phyloP scores from a whole-genome alignment of 1,284 basidiomycete genomes.

The Leccinum angustisporum region DNA sequence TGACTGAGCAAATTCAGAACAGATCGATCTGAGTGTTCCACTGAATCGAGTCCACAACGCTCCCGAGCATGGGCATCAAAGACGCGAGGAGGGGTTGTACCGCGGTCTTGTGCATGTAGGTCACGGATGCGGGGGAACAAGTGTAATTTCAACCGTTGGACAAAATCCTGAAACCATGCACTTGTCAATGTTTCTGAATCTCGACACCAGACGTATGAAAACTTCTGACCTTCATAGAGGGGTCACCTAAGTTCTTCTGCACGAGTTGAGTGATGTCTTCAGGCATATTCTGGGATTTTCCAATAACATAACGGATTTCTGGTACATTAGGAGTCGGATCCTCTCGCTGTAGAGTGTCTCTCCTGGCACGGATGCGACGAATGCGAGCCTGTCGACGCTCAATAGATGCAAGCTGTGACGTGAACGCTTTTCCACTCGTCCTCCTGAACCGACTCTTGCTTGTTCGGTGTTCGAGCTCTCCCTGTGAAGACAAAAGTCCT shows the following conservation, averaged over 20 bases:
- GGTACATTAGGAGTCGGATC: neutral
- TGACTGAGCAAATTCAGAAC: neutral
- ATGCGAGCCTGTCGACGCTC: neutral
- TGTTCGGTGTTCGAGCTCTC: neutral
- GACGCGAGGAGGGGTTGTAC: neutral
- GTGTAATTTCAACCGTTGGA: neutral
- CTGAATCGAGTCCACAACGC: neutral
- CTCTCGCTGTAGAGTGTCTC: neutral
- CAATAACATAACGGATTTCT: neutral
- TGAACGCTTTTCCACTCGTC: neutral
- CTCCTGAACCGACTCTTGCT: neutral
- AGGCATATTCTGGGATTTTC: neutral
- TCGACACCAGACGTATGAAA: neutral
- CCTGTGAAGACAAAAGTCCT: neutral
- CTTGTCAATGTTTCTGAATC: neutral
- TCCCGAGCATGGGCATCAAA: neutral
- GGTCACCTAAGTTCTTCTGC: neutral
- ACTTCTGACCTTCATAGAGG: neutral
- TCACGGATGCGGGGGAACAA: neutral
- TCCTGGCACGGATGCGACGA: neutral
- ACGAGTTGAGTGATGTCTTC: neutral
- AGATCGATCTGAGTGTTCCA: neutral
- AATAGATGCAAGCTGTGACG: neutral
- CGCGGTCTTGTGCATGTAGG: neutral
- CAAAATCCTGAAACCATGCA: neutral